phyloP scores from a whole-genome alignment of 1,284 basidiomycete genomes.

The Apiotrichum mycotoxinovorans region DNA sequence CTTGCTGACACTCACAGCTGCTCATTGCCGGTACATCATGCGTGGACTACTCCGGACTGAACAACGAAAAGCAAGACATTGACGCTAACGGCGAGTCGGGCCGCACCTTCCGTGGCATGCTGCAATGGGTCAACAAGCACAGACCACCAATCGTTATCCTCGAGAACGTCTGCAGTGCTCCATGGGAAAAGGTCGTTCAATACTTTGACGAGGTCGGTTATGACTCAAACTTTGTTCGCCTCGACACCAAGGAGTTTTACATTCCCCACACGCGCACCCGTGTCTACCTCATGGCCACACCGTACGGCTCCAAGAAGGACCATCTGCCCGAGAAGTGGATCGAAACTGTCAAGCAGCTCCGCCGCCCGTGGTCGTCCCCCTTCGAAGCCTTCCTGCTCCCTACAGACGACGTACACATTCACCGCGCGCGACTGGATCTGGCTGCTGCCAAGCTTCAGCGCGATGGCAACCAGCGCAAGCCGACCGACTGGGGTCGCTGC shows the following conservation, averaged over 20 bases:
- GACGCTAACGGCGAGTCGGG: slow-evolving; percentile 84
- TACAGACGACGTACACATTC: slow-evolving; percentile 84
- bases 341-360: slow-evolving; percentile 62
- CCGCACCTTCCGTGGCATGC: slow-evolving; percentile 85
- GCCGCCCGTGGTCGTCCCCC: slow-evolving; percentile 80
- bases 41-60: slow-evolving; percentile 92
- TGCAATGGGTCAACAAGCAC: slow-evolving; percentile 84
- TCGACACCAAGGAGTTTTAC: slow-evolving; percentile 92
- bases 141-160: slow-evolving; percentile 84
- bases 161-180: slow-evolving; percentile 89
- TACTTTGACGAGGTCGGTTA: slow-evolving; percentile 76
- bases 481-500: slow-evolving; percentile 81
- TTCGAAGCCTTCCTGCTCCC: slow-evolving; percentile 88
- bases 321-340: slow-evolving; percentile 69
- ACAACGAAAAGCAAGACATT: slow-evolving; percentile 87
- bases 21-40: slow-evolving; percentile 91
- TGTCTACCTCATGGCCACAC: slow-evolving; percentile 72
- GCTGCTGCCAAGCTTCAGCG: slow-evolving; percentile 50
- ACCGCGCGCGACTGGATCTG: slow-evolving; percentile 81
- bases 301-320: slow-evolving; percentile 38
- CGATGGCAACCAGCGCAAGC: slow-evolving; percentile 55
- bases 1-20: slow-evolving; percentile 46
- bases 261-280: slow-evolving; percentile 91
- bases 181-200: slow-evolving; percentile 72
- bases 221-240: slow-evolving; percentile 61